Evolutionary conservation across 768 basidiomycete genomes (phyloP).

Genomic region (Psilocybe sp.): DNA sequence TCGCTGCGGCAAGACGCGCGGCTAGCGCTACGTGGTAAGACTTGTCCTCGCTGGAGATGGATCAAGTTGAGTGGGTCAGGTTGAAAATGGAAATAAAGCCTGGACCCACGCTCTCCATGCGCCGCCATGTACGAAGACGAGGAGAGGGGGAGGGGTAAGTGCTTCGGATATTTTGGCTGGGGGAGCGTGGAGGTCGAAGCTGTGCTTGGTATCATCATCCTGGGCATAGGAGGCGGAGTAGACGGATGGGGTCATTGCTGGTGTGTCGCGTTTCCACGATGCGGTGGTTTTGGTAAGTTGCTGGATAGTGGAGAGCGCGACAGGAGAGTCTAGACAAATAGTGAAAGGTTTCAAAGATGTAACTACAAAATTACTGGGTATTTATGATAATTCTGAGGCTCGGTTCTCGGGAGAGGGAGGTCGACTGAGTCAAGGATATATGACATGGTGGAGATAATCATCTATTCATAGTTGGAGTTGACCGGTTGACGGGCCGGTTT

Average conservation of each 20-base stretch:
- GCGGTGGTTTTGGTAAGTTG: too few species aligned
- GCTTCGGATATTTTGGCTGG: neutral
- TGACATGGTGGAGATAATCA: too few species aligned
- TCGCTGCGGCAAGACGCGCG: constrained; percentile 43
- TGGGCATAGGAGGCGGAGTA: constrained; percentile 30
- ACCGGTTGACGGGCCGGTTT: too few species aligned
- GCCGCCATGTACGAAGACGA: constrained; percentile 81
- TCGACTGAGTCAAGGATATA: too few species aligned
- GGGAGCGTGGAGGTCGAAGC: constrained; percentile 55
- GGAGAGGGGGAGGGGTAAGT: constrained; percentile 32
- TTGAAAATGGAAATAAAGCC: constrained; percentile 4
- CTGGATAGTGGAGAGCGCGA: too few species aligned
- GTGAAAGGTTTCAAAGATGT: too few species aligned
- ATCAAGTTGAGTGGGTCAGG: neutral
- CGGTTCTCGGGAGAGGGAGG: too few species aligned
- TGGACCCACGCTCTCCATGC: constrained; percentile 73
- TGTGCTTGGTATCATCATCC: constrained; percentile 30
- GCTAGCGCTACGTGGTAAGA: constrained; percentile 53
- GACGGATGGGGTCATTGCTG: constrained; percentile 26
- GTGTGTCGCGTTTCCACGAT: too few species aligned
- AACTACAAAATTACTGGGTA: too few species aligned
- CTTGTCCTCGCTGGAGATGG: constrained; percentile 68
- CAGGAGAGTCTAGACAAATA: too few species aligned
- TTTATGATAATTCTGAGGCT: too few species aligned
- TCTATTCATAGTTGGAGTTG: too few species aligned